Percentiles rank a stretch among this genome's conserved stretches.
Conservation (phyloP, 2,329 filamentous ascomycete genomes). For the Fusarium clavum region DNA sequence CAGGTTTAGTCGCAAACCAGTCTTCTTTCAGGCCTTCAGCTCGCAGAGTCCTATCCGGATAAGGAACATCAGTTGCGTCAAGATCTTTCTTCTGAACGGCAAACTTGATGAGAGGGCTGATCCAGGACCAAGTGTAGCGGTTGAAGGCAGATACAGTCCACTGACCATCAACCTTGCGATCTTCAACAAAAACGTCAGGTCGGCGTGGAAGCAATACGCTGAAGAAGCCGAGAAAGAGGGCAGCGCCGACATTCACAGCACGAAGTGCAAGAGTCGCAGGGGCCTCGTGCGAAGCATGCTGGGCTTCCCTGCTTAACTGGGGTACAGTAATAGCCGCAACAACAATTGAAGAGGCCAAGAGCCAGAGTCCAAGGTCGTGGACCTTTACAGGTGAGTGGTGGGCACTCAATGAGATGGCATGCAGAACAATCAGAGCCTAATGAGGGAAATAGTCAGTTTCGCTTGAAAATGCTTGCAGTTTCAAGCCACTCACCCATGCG, state of each 20-base stretch:
- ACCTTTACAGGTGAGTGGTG: slow-evolving; percentile 63
- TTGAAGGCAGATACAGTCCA: slow-evolving; percentile 69
- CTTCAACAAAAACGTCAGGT: slow-evolving; percentile 72
- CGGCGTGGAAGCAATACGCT: slow-evolving; percentile 72
- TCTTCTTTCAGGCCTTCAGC: slow-evolving; percentile 61
- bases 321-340: slow-evolving; percentile 58
- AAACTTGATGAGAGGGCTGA: slow-evolving; percentile 62
- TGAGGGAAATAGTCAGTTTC: slow-evolving; percentile 3
- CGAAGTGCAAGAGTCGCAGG: slow-evolving; percentile 59
- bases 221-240: slow-evolving; percentile 59
- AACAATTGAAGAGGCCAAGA: slow-evolving; percentile 60
- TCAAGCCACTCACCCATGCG: slow-evolving; percentile 69
- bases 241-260: slow-evolving; percentile 58
- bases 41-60: slow-evolving; percentile 67
- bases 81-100: slow-evolving; percentile 70
- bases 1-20: slow-evolving; percentile 62
- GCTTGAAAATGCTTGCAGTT: background rate
- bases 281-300: slow-evolving; percentile 48
- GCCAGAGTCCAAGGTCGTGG: slow-evolving; percentile 65
- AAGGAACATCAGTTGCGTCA: slow-evolving; percentile 71
- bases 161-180: slow-evolving; percentile 71
- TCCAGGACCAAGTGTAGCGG: slow-evolving; percentile 76
- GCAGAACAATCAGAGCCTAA: slow-evolving; percentile 64
- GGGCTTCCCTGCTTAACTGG: slow-evolving; percentile 56
- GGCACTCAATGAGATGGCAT: slow-evolving; percentile 62